These are phyloP conservation scores for Magnaporthiopsis incrustans DNA, from an alignment of 2,329 filamentous ascomycete species.

Conservation along the genomic window DNA sequence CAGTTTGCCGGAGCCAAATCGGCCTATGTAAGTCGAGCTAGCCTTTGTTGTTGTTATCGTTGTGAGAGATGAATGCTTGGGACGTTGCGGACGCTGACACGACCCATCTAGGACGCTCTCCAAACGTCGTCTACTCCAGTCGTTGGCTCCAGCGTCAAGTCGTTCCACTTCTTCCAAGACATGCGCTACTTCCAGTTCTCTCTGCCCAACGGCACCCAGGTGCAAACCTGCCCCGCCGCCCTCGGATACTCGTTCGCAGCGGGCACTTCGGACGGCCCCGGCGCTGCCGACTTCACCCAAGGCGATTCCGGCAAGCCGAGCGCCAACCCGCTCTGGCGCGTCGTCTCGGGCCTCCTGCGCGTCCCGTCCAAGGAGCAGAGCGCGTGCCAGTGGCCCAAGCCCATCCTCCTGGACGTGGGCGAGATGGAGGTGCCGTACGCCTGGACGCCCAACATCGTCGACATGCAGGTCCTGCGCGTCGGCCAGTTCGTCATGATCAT, in stretches of 20 bases:
- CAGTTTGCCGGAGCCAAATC: conserved; percentile 54
- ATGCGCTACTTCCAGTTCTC: conserved; percentile 68
- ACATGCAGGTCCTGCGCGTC: conserved; percentile 74
- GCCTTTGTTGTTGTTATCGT: background rate
- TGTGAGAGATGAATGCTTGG: no score
- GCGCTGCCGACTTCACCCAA: conserved; percentile 87
- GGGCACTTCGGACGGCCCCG: conserved; percentile 85
- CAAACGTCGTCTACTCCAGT: conserved; percentile 39
- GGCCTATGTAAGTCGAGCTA: conserved; percentile 26
- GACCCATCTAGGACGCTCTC: conserved; percentile 47
- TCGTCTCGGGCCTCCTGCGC: conserved; percentile 63
- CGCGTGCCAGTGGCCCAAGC: conserved; percentile 72
- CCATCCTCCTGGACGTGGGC: conserved; percentile 80
- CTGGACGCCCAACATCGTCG: conserved; percentile 84
- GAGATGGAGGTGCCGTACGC: conserved; percentile 66
- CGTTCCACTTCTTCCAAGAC: conserved; percentile 80
- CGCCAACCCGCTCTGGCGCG: conserved; percentile 67
- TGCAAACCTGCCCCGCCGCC: conserved; percentile 74
- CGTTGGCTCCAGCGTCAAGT: conserved; percentile 59
- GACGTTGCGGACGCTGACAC: conserved; percentile 15
- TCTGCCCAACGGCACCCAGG: conserved; percentile 61
- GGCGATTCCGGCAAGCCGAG: conserved; percentile 63
- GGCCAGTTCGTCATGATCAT: conserved; percentile 80
- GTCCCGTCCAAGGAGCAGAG: conserved; percentile 61
- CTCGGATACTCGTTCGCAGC: conserved; percentile 90